A percentile compares a stretch with the other conserved stretches of the same genome.
Evolutionary conservation across 1,284 basidiomycete species (phyloP).

Genomic region (Trametes hirsuta): DNA sequence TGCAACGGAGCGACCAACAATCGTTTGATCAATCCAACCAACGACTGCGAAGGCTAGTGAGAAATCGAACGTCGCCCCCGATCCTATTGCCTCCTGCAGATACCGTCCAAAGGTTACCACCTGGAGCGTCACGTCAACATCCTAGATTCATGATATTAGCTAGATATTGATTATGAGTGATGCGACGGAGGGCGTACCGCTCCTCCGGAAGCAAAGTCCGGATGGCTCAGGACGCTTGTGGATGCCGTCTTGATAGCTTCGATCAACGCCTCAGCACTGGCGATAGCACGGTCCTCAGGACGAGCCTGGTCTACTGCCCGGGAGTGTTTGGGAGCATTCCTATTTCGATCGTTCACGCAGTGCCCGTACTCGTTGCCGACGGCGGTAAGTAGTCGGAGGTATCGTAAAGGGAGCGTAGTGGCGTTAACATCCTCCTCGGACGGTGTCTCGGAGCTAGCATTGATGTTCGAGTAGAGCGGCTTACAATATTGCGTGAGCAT

Average conservation of each 20-base stretch:
- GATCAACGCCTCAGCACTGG: slow-evolving; percentile 1
- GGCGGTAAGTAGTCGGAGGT: slow-evolving; percentile 15
- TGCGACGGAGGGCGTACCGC: slow-evolving; percentile 1
- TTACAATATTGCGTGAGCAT: slow-evolving; percentile 19
- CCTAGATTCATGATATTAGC: background rate
- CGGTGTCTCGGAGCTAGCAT: background rate
- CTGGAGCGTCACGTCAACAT: slow-evolving; percentile 8
- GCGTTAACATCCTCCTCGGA: background rate
- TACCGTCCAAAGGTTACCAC: slow-evolving; percentile 19
- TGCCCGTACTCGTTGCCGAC: slow-evolving; percentile 10
- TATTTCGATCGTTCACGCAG: background rate
- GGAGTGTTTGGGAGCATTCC: background rate
- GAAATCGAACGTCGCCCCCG: slow-evolving; percentile 21
- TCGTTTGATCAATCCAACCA: slow-evolving; percentile 18
- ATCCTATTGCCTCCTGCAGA: slow-evolving; percentile 2
- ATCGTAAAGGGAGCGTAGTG: slow-evolving; percentile 1
- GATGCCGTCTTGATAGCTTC: slow-evolving; percentile 8
- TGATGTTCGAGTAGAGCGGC: slow-evolving; percentile 14
- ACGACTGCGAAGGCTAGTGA: slow-evolving; percentile 25
- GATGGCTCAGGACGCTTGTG: background rate
- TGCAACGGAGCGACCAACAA: background rate
- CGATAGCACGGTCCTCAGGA: slow-evolving; percentile 7
- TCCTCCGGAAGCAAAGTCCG: background rate
- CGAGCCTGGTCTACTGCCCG: background rate
- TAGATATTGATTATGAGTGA: background rate